These are phyloP conservation scores for Cutaneotrichosporon cyanovorans DNA, from an alignment of 1,284 basidiomycete genomes.

Conservation along the genomic window DNA sequence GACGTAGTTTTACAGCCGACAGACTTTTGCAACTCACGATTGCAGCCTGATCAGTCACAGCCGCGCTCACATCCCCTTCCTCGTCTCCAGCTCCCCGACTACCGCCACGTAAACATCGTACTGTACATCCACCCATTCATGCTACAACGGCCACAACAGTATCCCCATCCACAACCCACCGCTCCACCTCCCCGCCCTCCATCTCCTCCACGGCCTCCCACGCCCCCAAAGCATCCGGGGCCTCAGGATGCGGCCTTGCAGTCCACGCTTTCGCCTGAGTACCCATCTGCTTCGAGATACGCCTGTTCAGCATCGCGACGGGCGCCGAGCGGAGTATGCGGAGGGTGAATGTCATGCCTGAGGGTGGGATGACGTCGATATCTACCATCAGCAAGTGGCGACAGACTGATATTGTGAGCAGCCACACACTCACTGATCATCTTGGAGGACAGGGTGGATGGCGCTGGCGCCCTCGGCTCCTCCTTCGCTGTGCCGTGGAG, in stretches of 20 bases:
- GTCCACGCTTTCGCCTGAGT: slow-evolving; percentile 4
- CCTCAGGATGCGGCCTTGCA: slow-evolving; percentile 3
- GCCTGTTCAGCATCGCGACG: slow-evolving; percentile 6
- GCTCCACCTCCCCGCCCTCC: slow-evolving; percentile 14
- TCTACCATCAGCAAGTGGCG: slow-evolving; percentile 4
- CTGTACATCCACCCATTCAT: too few relatives aligned
- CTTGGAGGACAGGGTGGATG: slow-evolving; percentile 21
- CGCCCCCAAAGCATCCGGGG: slow-evolving; percentile 1
- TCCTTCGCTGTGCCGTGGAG: not conserved
- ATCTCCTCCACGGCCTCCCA: slow-evolving; percentile 20
- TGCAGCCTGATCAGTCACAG: too few relatives aligned
- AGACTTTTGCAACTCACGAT: too few relatives aligned
- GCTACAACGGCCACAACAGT: not conserved
- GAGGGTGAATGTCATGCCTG: slow-evolving; percentile 10
- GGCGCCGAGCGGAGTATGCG: slow-evolving; percentile 10
- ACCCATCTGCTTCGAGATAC: slow-evolving; percentile 1
- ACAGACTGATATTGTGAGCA: too few relatives aligned
- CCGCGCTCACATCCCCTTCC: too few relatives aligned
- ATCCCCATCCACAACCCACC: slow-evolving; percentile 20
- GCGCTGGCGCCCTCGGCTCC: not conserved
- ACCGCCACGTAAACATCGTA: too few relatives aligned
- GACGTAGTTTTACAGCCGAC: too few relatives aligned
- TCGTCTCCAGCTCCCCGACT: too few relatives aligned
- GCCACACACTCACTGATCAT: slow-evolving; percentile 29
- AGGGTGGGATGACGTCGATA: slow-evolving; percentile 13